Evolutionary conservation across 225 moss, liverwort and hornwort species (phyloP).

Genomic region (Anthoceros angustus): DNA sequence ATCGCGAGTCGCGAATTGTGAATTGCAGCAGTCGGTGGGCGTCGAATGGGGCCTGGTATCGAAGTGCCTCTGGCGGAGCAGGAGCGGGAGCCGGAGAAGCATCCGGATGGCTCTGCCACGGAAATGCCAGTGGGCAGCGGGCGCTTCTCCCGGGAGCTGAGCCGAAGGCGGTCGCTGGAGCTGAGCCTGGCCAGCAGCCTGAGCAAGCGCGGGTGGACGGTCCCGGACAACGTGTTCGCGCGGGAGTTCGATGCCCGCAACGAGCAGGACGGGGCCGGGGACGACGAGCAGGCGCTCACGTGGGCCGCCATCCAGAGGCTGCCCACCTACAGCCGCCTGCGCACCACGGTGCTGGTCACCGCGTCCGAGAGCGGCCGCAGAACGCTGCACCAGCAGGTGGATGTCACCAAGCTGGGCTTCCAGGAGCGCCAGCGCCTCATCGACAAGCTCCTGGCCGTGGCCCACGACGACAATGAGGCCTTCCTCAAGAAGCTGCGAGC

Average conservation of each 20-base stretch:
- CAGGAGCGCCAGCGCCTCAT: slow-evolving; percentile 19
- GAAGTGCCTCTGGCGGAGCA: too few species aligned
- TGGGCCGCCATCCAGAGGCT: slow-evolving; percentile 37
- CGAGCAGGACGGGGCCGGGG: slow-evolving; percentile 13
- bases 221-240: slow-evolving; percentile 25
- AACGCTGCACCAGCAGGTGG: slow-evolving; percentile 21
- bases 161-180: too few species aligned
- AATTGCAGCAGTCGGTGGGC: too few species aligned
- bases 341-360: slow-evolving; percentile 21
- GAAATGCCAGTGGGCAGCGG: too few species aligned
- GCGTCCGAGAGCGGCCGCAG: slow-evolving; percentile 4
- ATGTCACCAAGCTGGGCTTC: slow-evolving; percentile 25
- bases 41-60: too few species aligned
- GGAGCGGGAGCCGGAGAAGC: too few species aligned
- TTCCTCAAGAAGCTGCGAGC: slow-evolving; percentile 23
- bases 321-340: slow-evolving; percentile 33
- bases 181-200: too few species aligned
- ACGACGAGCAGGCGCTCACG: slow-evolving; percentile 34
- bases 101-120: too few species aligned
- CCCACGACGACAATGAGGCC: slow-evolving; percentile 19
- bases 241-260: slow-evolving; percentile 8
- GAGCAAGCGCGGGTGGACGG: too few species aligned
- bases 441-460: slow-evolving; percentile 13
- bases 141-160: too few species aligned
- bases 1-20: too few species aligned